Base-by-base conservation (phyloP, 2,329 filamentous ascomycete species). In the Nemania sp. region DNA sequence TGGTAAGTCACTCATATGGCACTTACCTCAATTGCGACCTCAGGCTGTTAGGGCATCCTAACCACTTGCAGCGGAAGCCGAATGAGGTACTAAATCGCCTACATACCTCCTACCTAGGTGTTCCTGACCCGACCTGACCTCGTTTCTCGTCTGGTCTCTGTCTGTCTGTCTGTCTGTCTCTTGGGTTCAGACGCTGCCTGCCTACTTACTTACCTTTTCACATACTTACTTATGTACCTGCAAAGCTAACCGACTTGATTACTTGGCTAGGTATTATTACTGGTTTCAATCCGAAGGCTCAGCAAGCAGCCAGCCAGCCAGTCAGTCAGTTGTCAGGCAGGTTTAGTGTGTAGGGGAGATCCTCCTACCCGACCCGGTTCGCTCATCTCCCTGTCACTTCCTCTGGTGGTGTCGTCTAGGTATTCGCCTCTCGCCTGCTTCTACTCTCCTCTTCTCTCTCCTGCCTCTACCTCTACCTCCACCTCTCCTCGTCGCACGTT, bases 1-100 rank as follows among this genome's bases (percentile, higher is more conserved):
- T 29, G 47, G 24, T n/a, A 51, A 27, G 20, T 49, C 20, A 15
- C 58, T 22, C 20, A 53, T n/a, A n/a, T 43, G 58, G 29, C 58
- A 53, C 49, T 45, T 52, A 4, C 27, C 32, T 27, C 11, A 20
- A 58, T 38, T 38, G 41, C 62, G 43, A 43, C 56, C 18, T 43
- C 22, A 54, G 58, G 29, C 35, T 27, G 53, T 58, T 67, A 62
- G 64, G 64, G 59, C 59, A 59, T 20, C 49, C 64, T 67, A 67
- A 62, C 64, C 64, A 54, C 29, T 67, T 67, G 47, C 47, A 67
- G 47, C 47, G 62, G 58, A 62, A 55, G 45, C 15, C 26, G n/a
- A 41, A 47, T 55, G 59, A 43, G 24, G 13, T 43, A 43, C 58
- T 53, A 53, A 53, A 32, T 53, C 24, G 20, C 20, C 47, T 32